Evolutionary conservation across 768 basidiomycete genomes (phyloP), one percentile per base, ranked within the genome.

Genomic region (Boletus rex-veris): DNA sequence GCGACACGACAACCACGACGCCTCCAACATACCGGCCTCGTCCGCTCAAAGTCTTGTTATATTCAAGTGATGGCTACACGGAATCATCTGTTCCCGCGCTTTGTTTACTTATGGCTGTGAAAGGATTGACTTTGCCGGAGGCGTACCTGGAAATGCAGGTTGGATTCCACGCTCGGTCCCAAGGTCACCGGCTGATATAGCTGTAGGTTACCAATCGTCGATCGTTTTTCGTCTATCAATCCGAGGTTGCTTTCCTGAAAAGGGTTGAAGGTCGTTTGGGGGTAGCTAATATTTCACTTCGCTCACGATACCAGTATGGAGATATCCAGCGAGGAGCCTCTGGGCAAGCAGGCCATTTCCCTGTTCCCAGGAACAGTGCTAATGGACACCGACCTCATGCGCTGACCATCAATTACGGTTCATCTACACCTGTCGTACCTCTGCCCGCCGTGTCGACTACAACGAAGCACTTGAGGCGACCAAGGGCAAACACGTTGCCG

Each of bases 181-280:
- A n/a, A 28, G 33, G 26, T 24, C 9, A n/a, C 50, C 24, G 48
- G 38, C 56, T 51, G 15, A 58, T 43, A 47, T 40, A 43, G 3
- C 2, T n/a, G 4, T 35, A 68, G 67, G 84, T 88, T 39, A 79
- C 75, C 52, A 87, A 87, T 67, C 76, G 80, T 48, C 73, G 96
- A 48, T 88, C 85, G 57, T 98, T 98, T 74, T 98, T 96, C 61
- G 91, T 98, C 48, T 97, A 97, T 70, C 83, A 84, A 52, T 75
- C 75, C 45, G 96, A 98, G 71, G 70, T 95, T 51, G 81, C 80
- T 5, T 66, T 94, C 28, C 72, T 97, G 61, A 76, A 81, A 58
- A 77, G 82, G 40, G 80, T 94, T 42, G 94, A 96, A 71, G 73
- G 68, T 40, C 71, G 73, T 38, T 64, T 84, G 9, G 67, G 66